A percentile compares a stretch with the other conserved stretches of the same genome.
Conservation (phyloP, 139 green algal genomes). For the Penium margaritaceum region DNA sequence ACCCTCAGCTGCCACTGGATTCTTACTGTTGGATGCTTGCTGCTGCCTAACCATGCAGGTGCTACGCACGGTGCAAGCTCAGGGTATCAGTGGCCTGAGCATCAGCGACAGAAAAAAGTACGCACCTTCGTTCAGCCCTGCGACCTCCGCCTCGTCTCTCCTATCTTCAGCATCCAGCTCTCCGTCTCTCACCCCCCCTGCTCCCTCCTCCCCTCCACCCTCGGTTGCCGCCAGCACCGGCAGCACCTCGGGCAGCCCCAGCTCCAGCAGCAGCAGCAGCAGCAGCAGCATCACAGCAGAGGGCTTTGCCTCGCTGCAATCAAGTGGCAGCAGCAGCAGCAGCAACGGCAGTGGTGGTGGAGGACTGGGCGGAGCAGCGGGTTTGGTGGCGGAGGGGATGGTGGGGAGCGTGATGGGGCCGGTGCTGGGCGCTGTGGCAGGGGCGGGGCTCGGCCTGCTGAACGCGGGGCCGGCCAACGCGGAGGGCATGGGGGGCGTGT, state of each 20-base stretch:
- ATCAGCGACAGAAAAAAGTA: constrained; percentile 26
- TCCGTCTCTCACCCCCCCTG: no score
- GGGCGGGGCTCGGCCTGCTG: background rate
- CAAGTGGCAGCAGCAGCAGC: background rate
- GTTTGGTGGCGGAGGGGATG: background rate
- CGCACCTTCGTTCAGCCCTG: constrained; percentile 15
- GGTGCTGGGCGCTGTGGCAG: no score
- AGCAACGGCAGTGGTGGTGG: background rate
- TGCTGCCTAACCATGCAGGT: no score
- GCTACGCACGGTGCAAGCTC: constrained; percentile 25
- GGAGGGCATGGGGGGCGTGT: background rate
- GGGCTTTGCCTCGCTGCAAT: background rate
- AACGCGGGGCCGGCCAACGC: background rate
- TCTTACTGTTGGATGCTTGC: no score
- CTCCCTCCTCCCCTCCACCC: background rate
- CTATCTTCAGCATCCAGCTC: no score
- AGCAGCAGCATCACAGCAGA: background rate
- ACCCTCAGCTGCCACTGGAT: no score
- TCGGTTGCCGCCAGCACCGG: background rate
- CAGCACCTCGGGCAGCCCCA: background rate
- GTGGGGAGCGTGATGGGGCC: background rate
- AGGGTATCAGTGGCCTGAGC: constrained; percentile 21
- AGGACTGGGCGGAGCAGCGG: background rate
- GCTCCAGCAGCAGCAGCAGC: background rate
- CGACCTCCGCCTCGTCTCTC: no score